Conservation (phyloP, 768 basidiomycete genomes). For the Tylopilus sp. region DNA sequence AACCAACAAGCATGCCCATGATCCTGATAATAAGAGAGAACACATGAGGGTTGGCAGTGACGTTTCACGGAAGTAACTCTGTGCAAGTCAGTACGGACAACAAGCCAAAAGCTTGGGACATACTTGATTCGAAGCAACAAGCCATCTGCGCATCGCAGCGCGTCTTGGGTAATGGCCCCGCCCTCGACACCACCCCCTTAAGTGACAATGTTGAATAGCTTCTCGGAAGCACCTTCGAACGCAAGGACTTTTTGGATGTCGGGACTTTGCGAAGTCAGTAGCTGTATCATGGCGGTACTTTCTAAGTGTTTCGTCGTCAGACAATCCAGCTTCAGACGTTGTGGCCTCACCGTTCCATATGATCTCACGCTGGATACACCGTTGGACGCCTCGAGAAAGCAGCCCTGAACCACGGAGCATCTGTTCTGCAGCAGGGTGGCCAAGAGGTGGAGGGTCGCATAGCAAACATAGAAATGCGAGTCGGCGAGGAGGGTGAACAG, state of each 20-base stretch:
- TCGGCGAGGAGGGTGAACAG: slow-evolving; percentile 76
- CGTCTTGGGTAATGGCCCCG: slow-evolving; percentile 79
- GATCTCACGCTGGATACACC: slow-evolving; percentile 77
- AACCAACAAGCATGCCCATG: slow-evolving; percentile 80
- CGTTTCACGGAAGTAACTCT: slow-evolving; percentile 98
- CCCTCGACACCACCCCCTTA: slow-evolving; percentile 92
- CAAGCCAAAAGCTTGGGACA: slow-evolving; percentile 9
- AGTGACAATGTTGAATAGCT: slow-evolving; percentile 82
- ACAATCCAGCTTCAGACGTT: neutral
- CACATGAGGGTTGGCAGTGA: slow-evolving; percentile 64
- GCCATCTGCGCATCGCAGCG: slow-evolving; percentile 82
- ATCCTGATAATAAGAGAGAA: slow-evolving; percentile 72
- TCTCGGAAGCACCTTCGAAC: slow-evolving; percentile 96
- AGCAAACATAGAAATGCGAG: slow-evolving; percentile 80
- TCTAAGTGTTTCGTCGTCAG: slow-evolving; percentile 45
- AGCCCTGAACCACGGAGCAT: slow-evolving; percentile 78
- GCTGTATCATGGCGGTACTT: slow-evolving; percentile 77
- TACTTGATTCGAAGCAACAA: slow-evolving; percentile 91
- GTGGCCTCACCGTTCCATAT: slow-evolving; percentile 72
- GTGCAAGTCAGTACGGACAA: slow-evolving; percentile 14
- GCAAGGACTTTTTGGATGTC: slow-evolving; percentile 97
- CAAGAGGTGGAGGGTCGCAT: slow-evolving; percentile 79
- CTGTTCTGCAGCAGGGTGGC: slow-evolving; percentile 79
- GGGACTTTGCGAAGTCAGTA: slow-evolving; percentile 78
- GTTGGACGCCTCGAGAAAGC: slow-evolving; percentile 82